Percentiles rank a stretch among this genome's conserved stretches.
These are phyloP conservation scores for Pleurotus tuoliensis DNA, from an alignment of 768 basidiomycete species.

Conservation along the genomic window DNA sequence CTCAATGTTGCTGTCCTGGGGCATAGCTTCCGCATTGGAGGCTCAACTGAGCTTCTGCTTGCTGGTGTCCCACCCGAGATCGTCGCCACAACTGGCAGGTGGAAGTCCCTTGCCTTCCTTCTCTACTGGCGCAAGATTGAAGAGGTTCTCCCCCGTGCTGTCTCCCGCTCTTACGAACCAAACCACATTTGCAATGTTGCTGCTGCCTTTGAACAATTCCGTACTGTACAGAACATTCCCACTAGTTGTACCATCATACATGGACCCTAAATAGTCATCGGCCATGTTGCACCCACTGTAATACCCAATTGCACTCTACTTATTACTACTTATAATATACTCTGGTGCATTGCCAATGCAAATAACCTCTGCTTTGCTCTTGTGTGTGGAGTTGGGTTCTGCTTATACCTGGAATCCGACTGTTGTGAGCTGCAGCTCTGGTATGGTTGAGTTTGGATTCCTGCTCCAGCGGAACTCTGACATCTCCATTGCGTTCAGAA, in stretches of 20 bases:
- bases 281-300: too few relatives aligned
- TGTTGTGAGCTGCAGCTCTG: not conserved
- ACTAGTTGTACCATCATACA: not conserved
- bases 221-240: not conserved
- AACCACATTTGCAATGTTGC: not conserved
- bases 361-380: not conserved
- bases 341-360: too few relatives aligned
- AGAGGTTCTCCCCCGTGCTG: not conserved
- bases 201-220: not conserved
- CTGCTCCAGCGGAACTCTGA: too few relatives aligned
- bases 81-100: slow-evolving; percentile 27
- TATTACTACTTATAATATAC: not conserved
- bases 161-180: not conserved
- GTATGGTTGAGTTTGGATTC: too few relatives aligned
- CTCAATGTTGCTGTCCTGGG: slow-evolving; percentile 11
- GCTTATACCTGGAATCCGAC: not conserved
- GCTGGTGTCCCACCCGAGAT: slow-evolving; percentile 24
- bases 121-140: slow-evolving; percentile 23
- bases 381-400: not conserved
- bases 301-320: not conserved
- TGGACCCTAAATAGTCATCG: too few relatives aligned
- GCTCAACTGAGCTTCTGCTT: slow-evolving; percentile 23
- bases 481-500: too few relatives aligned
- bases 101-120: slow-evolving; percentile 28
- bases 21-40: slow-evolving; percentile 25